Evolutionary conservation across 805 yeast genomes (phyloP).

Genomic region (Candida khao-thaluensis): DNA sequence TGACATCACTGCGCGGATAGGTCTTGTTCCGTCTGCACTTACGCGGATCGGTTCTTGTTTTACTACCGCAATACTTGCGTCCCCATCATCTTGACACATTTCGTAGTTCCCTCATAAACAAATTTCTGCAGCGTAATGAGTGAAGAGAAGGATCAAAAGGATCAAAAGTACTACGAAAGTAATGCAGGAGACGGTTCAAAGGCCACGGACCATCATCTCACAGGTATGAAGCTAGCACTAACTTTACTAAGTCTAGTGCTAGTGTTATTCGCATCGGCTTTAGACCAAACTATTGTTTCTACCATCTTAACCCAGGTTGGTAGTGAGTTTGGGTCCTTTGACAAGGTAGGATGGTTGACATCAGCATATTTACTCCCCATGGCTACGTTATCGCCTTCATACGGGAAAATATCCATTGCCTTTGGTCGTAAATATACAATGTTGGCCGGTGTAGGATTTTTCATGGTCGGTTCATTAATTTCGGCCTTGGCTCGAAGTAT

Average conservation of each 20-base stretch:
- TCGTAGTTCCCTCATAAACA: no score
- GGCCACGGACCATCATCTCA: slow-evolving; percentile 34
- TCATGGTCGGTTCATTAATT: slow-evolving; percentile 62
- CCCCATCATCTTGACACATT: no score
- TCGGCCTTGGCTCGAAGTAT: slow-evolving; percentile 55
- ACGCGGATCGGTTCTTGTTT: no score
- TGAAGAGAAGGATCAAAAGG: neutral
- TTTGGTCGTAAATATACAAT: slow-evolving; percentile 56
- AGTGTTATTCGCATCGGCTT: slow-evolving; percentile 41
- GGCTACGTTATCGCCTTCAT: slow-evolving; percentile 53
- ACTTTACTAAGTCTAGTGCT: slow-evolving; percentile 30
- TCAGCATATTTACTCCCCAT: slow-evolving; percentile 55
- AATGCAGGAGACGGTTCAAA: slow-evolving; percentile 44
- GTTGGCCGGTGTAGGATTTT: slow-evolving; percentile 48
- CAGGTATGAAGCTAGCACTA: slow-evolving; percentile 26
- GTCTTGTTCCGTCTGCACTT: no score
- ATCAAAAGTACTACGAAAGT: slow-evolving; percentile 29
- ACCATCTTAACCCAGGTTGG: slow-evolving; percentile 53
- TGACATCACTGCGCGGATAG: no score
- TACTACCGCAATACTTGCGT: no score
- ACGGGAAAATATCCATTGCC: slow-evolving; percentile 56
- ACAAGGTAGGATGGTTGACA: slow-evolving; percentile 58
- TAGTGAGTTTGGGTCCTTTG: slow-evolving; percentile 46
- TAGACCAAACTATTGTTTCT: slow-evolving; percentile 60
- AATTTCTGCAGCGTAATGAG: no score